These are phyloP conservation scores for Fusarium albidum DNA, from an alignment of 2,329 filamentous ascomycete species.

Conservation along the genomic window DNA sequence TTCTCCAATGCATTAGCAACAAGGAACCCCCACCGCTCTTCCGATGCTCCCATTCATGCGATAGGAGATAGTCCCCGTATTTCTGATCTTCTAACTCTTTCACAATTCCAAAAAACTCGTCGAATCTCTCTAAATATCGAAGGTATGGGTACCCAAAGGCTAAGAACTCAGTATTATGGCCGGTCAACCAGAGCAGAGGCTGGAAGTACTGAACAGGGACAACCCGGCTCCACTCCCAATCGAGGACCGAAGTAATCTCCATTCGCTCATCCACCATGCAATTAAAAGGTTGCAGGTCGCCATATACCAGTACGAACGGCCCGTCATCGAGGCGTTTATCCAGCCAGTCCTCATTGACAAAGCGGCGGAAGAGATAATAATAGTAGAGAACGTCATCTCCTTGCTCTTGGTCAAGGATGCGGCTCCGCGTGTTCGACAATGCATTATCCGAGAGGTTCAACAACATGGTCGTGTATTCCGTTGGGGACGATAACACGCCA, in stretches of 20 bases:
- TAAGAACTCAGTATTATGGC: background rate
- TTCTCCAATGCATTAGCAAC: conserved; percentile 16
- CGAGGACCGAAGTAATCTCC: no score
- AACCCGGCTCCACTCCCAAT: no score
- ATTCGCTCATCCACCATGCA: no score
- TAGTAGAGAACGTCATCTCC: conserved; percentile 18
- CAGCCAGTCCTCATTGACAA: conserved; percentile 12
- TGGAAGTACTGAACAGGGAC: conserved; percentile 24
- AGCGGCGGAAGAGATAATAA: conserved; percentile 14
- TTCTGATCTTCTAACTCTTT: background rate
- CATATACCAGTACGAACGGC: no score
- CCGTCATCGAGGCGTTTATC: conserved; percentile 9
- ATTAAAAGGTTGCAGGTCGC: no score
- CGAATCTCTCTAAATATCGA: conserved; percentile 5
- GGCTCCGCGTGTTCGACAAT: conserved; percentile 10
- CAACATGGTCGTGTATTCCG: conserved; percentile 15
- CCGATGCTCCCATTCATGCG: conserved; percentile 1
- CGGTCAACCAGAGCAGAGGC: conserved; percentile 25
- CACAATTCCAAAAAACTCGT: background rate
- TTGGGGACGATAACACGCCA: conserved; percentile 9
- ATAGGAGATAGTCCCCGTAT: background rate
- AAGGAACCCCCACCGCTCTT: conserved; percentile 7
- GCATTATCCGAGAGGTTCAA: conserved; percentile 17
- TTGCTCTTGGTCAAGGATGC: conserved; percentile 6
- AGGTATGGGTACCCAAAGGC: background rate